Evolutionary conservation across 805 yeast species (phyloP).

Genomic region (Candida corydali): DNA sequence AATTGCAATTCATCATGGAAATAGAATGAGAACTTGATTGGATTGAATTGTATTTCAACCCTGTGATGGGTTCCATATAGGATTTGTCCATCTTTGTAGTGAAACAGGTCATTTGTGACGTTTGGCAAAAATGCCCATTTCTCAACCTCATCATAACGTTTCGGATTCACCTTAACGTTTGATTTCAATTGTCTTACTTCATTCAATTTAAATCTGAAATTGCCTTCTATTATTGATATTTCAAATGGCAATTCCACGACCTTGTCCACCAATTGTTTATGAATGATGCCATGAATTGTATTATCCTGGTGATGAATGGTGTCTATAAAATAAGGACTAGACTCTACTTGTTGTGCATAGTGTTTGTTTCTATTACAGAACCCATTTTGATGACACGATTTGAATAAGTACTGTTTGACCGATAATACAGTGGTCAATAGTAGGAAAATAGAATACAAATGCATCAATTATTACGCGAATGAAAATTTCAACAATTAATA

Average conservation of each 20-base stretch:
- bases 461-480: neutral
- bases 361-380: constrained; percentile 79
- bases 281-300: constrained; percentile 3
- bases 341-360: constrained; percentile 41
- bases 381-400: constrained; percentile 75
- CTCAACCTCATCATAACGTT: constrained; percentile 58
- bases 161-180: constrained; percentile 19
- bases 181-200: constrained; percentile 43
- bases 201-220: constrained; percentile 60
- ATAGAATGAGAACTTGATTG: constrained; percentile 48
- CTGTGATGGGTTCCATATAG: constrained; percentile 18
- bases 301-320: neutral
- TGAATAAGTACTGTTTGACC: constrained; percentile 67
- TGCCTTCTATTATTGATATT: constrained; percentile 52
- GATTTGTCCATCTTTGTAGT: neutral
- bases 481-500: no score
- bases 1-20: constrained; percentile 46
- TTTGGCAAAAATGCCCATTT: constrained; percentile 48
- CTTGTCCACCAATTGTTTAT: constrained; percentile 1
- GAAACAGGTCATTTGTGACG: neutral
- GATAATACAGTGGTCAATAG: constrained; percentile 13
- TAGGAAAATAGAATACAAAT: constrained; percentile 3
- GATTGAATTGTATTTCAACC: constrained; percentile 40
- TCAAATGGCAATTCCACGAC: constrained; percentile 49
- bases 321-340: constrained; percentile 23